Base-by-base conservation (phyloP, 2,329 filamentous ascomycete genomes). In the Talaromyces sp. region DNA sequence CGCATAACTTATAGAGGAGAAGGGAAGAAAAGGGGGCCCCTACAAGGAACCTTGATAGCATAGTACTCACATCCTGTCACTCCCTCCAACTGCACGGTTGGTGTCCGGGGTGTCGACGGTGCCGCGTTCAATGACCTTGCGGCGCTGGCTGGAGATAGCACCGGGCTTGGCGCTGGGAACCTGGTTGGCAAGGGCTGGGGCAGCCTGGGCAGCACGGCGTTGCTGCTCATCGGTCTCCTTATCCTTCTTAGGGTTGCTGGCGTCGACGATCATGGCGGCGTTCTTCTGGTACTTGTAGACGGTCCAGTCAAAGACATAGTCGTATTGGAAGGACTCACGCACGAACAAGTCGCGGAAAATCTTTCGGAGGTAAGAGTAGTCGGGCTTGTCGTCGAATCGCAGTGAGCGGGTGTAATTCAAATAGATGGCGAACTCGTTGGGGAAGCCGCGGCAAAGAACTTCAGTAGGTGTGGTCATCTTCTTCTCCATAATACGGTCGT, bases 231-330 rank as follows among this genome's bases (percentile, higher is more conserved):
- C 91, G 19, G 93, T 90, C 47, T 88, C 88, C 70, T 93, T 90
- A 68, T 86, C 84, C 71, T 86, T 87, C 78, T 86, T 84, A 66
- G 86, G 84, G 71, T 85, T 88, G 70, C 88, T 88, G 72, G 90
- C 91, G 79, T 94, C 90, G 72, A 92, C 91, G 78, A 96, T 96
- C 75, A 93, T 93, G 82, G 96, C 92, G 63, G 93, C 93, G 74
- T 97, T 98, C 89, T 97, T 97, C 87, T 97, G 93, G 85, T 98
- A 97, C 85, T 98, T 98, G 88, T 97, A 98, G 75, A 98, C 95
- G 67, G 95, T 99, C 95, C 95, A 99, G 83, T 99, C 95, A 75
- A 99, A 99, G 73, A 99, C 95, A 74, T 99, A 98, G 82, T 99
- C 95, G 81, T 99, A 98, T 84, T 99, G 95, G 89, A 98, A 99